Evolutionary conservation across 768 basidiomycete genomes (phyloP), one percentile per base, ranked within the genome.

Genomic region (Lactarius hatsudake): DNA sequence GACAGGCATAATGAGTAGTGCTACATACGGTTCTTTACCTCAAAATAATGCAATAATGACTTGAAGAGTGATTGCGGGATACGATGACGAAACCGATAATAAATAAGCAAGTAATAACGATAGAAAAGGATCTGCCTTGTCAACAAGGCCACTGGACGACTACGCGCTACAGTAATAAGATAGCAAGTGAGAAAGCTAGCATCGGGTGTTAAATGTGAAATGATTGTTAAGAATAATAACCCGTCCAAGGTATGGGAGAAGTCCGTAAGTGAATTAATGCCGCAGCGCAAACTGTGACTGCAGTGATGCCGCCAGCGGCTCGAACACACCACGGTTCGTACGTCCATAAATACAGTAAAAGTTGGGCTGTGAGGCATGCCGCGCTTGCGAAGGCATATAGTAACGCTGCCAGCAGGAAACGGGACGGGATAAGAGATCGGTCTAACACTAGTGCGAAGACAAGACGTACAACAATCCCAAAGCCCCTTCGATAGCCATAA

Each of bases 271-370:
- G 53, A 18, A 43, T 30, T 26, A 55, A 42, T 40, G 34, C 26
- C 20, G 51, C 59, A 13, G 55, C 32, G 36, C 42, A 48, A 13
- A 51, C 42, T 4, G 36, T 4, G 12, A 53, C 59, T 7, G 8
- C 53, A 28, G 28, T 26, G 28, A 68, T 36, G n/a, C 59, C 40
- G 53, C 63, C 26, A 3, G 51, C 53, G 51, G 45, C 53, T 28
- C 32, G 67, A 45, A 64, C 36, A 51, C 32, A 28, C 26, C 42
- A 55, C 23, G 43, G 62, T n/a, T 38, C 32, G 45, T 51, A 17
- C 18, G 45, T 45, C 53, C 51, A 53, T 26, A 64, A 23, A 26
- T 36, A 64, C 63, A 68, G 66, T 57, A 48, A 63, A 54, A 53
- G 62, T 34, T 28, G 58, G 23, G 58, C 62, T 30, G 42, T 30